Base-by-base conservation (phyloP, 352 stramenopile genomes). In the Phytophthora pistaciae region DNA sequence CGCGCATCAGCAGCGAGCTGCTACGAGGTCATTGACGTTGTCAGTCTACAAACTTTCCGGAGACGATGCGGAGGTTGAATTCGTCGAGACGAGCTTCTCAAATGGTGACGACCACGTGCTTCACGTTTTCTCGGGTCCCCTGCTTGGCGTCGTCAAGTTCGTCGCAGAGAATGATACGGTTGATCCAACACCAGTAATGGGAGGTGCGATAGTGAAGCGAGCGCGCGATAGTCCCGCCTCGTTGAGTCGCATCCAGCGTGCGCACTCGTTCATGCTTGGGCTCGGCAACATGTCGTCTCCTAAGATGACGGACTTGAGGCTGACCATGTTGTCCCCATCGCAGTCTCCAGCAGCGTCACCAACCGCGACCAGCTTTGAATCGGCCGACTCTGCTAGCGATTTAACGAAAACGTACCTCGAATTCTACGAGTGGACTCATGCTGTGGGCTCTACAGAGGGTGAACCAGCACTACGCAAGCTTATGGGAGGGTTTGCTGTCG, bases 401-500 rank as follows among this genome's bases (percentile, higher is more conserved):
- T 29, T 92, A 9, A 87, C 80, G 40, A 89, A 80, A 42, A 85
- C 83, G 0, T 87, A 75, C 25, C 62, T 95, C 23, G 87, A 95
- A 40, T 95, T 95, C 38, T 95, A 92, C 50, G 82, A 91, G 18
- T 95, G 87, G 87, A 75, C 74, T 38, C 13, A 64, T 11, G 25
- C 33, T 72, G 31, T 44, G n/a, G 38, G 36, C 4, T 42, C 52
- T 42, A 6, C 33, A 11, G 67, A 73, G 55, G 72, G 62, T 16
- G 61, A 73, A 56, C 23, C 62, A 33, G 50, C 40, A 52, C 27
- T 79, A 29, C 67, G 57, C 8, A 79, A 76, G 14, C 14, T 79
- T 20, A 16, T 21, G 11, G 67, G 63, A 25, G 68, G 66, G 13
- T 70, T 66, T 58, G 58, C 55, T 5, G 70, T 93, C 9, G 78